A percentile compares a stretch with the other conserved stretches of the same genome.
phyloP scores from a whole-genome alignment of 139 green algal species.

The Eudorina sp. region DNA sequence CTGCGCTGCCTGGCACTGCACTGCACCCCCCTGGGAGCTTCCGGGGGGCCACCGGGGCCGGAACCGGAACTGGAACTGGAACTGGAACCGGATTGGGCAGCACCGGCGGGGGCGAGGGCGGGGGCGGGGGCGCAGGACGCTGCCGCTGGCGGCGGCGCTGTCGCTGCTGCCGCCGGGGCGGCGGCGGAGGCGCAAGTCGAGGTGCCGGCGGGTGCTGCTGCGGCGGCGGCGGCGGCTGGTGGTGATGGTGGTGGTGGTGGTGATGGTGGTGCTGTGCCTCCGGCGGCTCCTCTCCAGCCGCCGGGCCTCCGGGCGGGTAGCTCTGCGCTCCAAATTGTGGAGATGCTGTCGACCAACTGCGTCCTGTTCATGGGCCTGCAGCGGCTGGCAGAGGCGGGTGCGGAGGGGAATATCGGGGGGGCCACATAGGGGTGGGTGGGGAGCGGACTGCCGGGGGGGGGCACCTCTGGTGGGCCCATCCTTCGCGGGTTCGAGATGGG shows the following conservation, averaged over 20 bases:
- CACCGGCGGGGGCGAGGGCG: too few relatives aligned
- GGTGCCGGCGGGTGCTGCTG: background rate
- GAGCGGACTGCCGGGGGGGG: too few relatives aligned
- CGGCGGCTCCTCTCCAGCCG: too few relatives aligned
- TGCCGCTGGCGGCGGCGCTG: background rate
- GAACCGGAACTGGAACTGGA: background rate
- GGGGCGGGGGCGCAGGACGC: too few relatives aligned
- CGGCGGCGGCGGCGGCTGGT: background rate
- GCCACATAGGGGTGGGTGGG: background rate
- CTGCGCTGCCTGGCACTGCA: background rate
- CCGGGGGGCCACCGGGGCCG: background rate
- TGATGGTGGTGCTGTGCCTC: too few relatives aligned
- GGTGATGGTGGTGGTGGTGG: too few relatives aligned
- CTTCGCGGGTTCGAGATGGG: too few relatives aligned
- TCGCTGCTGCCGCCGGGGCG: background rate
- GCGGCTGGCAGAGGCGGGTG: background rate
- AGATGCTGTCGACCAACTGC: conserved; percentile 5
- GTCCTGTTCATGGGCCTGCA: background rate
- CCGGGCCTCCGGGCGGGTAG: background rate
- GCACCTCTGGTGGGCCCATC: too few relatives aligned
- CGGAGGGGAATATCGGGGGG: background rate
- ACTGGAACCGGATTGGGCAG: background rate
- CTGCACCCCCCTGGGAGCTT: background rate
- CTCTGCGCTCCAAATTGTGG: background rate
- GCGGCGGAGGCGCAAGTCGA: background rate